Conservation (phyloP, 2,329 filamentous ascomycete species). For the Exophiala lecanii-corni region DNA sequence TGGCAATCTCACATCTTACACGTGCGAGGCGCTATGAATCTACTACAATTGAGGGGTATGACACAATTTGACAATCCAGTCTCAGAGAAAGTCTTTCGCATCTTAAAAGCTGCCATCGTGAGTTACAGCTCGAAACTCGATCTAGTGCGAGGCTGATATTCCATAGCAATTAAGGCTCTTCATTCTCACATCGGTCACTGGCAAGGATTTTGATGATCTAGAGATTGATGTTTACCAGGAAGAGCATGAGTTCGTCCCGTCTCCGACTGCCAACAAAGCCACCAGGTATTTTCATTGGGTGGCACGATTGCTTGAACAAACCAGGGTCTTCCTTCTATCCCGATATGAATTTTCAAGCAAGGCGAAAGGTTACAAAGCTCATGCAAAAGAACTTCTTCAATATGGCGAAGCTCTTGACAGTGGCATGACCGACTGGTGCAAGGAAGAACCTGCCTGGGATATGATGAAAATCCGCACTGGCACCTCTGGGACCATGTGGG, state of each 20-base stretch:
- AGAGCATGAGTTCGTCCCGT: slow-evolving; percentile 25
- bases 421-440: slow-evolving; percentile 22
- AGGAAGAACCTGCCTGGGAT: slow-evolving; percentile 24
- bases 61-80: slow-evolving; percentile 21
- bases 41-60: slow-evolving; percentile 21
- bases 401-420: slow-evolving; percentile 19
- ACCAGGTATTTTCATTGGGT: slow-evolving; percentile 21
- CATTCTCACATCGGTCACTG: slow-evolving; percentile 22
- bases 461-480: slow-evolving; percentile 19
- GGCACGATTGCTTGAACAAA: slow-evolving; percentile 21
- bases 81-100: slow-evolving; percentile 23
- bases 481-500: slow-evolving; percentile 22
- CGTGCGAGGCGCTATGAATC: slow-evolving; percentile 23
- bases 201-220: slow-evolving; percentile 23
- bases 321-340: slow-evolving; percentile 14
- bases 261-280: slow-evolving; percentile 21
- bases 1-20: slow-evolving; percentile 25
- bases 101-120: slow-evolving; percentile 26
- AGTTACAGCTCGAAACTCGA: too few relatives aligned
- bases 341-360: neutral
- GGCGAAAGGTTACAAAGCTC: neutral
- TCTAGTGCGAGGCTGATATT: too few relatives aligned
- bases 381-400: slow-evolving; percentile 9
- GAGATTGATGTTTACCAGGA: slow-evolving; percentile 25
- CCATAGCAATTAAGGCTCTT: slow-evolving; percentile 25